Percentiles rank a stretch among this genome's conserved stretches.
Conservation (phyloP, 768 basidiomycete species). For the Ramaria rubella region DNA sequence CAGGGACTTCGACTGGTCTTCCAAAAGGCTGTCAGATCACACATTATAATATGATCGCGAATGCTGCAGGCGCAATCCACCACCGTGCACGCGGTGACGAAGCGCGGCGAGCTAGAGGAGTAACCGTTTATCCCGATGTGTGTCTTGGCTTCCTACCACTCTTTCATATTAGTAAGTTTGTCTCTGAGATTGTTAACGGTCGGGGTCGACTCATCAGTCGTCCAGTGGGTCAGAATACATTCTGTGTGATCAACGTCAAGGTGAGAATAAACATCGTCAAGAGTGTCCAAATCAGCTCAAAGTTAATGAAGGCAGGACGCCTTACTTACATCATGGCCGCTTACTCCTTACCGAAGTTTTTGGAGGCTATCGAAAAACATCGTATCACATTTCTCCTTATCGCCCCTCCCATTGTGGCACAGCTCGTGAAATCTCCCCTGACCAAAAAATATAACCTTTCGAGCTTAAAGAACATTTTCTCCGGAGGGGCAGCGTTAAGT, state of each 20-base stretch:
- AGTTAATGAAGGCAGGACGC: neutral
- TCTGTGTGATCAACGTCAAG: neutral
- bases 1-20: too few species aligned
- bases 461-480: conserved; percentile 25
- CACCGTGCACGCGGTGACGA: too few species aligned
- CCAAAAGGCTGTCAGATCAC: too few species aligned
- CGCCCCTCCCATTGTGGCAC: conserved; percentile 33
- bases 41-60: too few species aligned
- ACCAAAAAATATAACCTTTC: conserved; percentile 30
- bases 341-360: neutral
- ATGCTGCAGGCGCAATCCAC: too few species aligned
- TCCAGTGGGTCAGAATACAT: too few species aligned
- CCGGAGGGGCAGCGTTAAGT: conserved; percentile 34
- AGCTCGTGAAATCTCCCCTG: conserved; percentile 27
- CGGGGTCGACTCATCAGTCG: too few species aligned
- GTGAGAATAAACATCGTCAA: neutral
- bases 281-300: neutral
- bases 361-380: neutral
- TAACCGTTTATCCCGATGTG: too few species aligned
- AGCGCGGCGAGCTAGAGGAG: too few species aligned
- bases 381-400: conserved; percentile 8
- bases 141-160: too few species aligned
- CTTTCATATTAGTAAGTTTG: too few species aligned
- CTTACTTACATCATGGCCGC: neutral
- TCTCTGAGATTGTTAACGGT: too few species aligned